Conservation (phyloP, 192 early-diverging fungal species). For the Allomyces macrogynus region DNA sequence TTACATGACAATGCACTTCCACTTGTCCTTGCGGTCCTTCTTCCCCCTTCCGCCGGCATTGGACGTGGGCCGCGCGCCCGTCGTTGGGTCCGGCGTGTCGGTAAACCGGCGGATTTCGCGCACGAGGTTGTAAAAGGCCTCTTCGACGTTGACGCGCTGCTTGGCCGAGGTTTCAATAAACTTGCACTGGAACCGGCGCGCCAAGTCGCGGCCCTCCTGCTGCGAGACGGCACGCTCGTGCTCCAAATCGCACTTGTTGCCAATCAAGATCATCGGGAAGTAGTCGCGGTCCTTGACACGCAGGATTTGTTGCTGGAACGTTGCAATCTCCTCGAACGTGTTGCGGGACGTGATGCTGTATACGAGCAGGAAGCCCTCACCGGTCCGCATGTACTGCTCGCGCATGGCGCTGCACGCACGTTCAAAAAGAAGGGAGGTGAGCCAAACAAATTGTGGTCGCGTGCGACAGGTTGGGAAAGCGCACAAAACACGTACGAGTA, state of each 20-base stretch:
- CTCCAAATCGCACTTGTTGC: conserved; percentile 80
- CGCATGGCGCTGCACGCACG: conserved; percentile 44
- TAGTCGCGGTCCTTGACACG: conserved; percentile 88
- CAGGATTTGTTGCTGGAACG: conserved; percentile 79
- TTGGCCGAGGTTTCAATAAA: conserved; percentile 83
- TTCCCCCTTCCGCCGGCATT: no score
- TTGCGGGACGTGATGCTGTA: conserved; percentile 81
- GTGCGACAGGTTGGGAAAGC: no score
- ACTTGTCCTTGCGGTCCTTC: no score
- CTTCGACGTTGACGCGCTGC: conserved; percentile 75
- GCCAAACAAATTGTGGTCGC: no score
- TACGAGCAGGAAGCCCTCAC: conserved; percentile 84
- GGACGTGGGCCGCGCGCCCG: no score
- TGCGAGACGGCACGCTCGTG: conserved; percentile 61
- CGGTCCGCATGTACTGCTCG: conserved; percentile 92
- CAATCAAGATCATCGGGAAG: conserved; percentile 77
- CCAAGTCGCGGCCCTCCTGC: conserved; percentile 64
- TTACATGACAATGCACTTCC: no score
- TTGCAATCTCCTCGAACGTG: conserved; percentile 78
- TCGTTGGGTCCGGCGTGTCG: conserved; percentile 5
- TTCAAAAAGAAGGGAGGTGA: background rate
- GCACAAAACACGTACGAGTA: conserved; percentile 41
- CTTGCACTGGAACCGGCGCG: conserved; percentile 47
- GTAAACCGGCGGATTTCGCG: conserved; percentile 57
- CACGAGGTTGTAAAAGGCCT: conserved; percentile 74